Base-by-base conservation (phyloP, 2,329 filamentous ascomycete species). In the Pseudogymnoascus sp. region DNA sequence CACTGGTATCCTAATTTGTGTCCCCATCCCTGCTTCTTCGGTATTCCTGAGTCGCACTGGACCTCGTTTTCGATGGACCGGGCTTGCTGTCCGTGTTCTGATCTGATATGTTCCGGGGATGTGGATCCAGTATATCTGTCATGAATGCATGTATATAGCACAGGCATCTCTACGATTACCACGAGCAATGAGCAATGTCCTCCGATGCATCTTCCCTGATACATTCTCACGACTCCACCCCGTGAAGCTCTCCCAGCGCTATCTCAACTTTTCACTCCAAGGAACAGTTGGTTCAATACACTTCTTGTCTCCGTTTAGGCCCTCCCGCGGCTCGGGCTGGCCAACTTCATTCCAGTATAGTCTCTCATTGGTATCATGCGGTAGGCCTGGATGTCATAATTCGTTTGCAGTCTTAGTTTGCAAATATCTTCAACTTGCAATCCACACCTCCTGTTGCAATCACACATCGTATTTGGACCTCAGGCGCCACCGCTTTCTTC, bases 381-480 rank as follows among this genome's bases (percentile, higher is more conserved):
- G 28, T n/a, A 5, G 5, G 10, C 18, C 28, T 33, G 16, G 5
- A 21, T 18, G 31, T 31, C 8, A 21, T 18, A 18, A 10, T 8
- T 21, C 4, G 21, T 12, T 25, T 14, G 44, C 14, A 31, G 23
- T 23, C 23, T 56, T 33, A 56, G 11, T 56, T 56, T 67, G 90
- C 90, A 77, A 93, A 95, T 62, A 95, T 84, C 69, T 89, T 82
- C 66, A 95, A 83, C 68, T 86, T 90, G 72, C 86, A 78, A 77
- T 96, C 91, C 64, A 96, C 90, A 72, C 91, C 90, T 37, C 90
- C 91, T 2, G 91, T 95, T 7, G 91, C 92, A 69, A 96, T 88
- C 16, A 96, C 87, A 73, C 91, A 95, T 66, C 90, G 83, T 66
- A 95, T 91, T 67, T 86, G 85, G 56, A 85, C 80, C 64, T 84